Evolutionary conservation across 257 asterid genomes (phyloP), one percentile per base, ranked within the genome.

Genomic region (Cynanchum wilfordii): DNA sequence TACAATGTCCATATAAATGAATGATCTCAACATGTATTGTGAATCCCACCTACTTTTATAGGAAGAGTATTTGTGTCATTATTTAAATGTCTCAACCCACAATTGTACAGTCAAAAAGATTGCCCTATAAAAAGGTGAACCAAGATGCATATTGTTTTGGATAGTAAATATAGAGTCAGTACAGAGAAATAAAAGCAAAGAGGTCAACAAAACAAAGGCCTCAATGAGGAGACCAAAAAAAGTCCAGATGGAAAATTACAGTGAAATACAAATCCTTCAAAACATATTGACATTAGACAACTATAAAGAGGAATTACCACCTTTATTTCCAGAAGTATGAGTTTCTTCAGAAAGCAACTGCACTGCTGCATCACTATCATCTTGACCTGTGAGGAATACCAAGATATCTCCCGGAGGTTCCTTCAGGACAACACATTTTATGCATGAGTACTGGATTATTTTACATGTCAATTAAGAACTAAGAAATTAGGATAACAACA

Each of bases 371-470:
- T 94, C 98, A 82, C 91, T 91, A 81, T 91, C 99, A 80, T 94
- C 99, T 89, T 94, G 96, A 72, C 99, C 98, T 5, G 98, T 94
- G 57, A 94, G 95, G 77, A 94, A 90, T 67, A 91, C 96, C 76
- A 94, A 85, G 79, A 94, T 85, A 85, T 94, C 99, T 64, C 99
- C 99, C 83, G 70, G 59, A 50, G 96, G 86, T 86, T 88, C 99
- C 99, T 94, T 76, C 24, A 80, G 22, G 25, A 51, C 1, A 42
- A 51, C 36, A n/a, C 63, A 49, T 45, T 69, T 27, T 20, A 69
- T 38, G 47, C 54, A 27, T 73, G 38, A 73, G 42, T 10, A 17
- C 20, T 45, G 44, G 13, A 19, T 13, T 40, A 58, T 38, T 17
- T 2, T 19, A 6, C 40, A 36, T 64, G 25, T 9, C 17, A 7